Evolutionary conservation across 2,329 filamentous ascomycete genomes (phyloP), one percentile per base, ranked within the genome.

Genomic region (Penicillium sp.): DNA sequence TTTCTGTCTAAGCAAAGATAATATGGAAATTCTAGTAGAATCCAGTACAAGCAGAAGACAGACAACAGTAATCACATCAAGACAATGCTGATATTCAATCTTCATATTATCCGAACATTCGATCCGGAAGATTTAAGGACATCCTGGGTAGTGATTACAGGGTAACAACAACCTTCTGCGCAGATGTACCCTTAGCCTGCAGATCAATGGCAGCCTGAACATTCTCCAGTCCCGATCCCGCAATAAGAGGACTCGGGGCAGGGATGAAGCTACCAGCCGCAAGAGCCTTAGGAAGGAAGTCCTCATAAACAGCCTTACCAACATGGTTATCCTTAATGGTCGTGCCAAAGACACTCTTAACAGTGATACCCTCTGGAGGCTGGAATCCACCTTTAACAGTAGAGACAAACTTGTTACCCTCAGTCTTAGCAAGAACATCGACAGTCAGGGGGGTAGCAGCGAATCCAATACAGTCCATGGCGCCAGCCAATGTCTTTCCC

Each of bases 211-310:
- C 50, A 25, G 14, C 50, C 42, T 53, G 50, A 13, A 45, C 42
- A 31, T 29, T 46, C 50, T 53, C 50, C 1, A 53, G 23, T 25
- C 50, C 50, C n/a, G 43, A 27, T 13, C 39, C 50, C 19, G 35
- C 63, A 7, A 79, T 67, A 31, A 72, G 43, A 6, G 75, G 66
- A 54, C 71, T 67, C 7, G 77, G 77, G 13, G 67, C 56, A 35
- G 67, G 57, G 43, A 66, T 61, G 44, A 74, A 69, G 10, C 50
- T 61, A 1, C 73, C 72, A 3, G 51, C 56, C 42, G 59, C 60
- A 11, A 75, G 59, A 6, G 73, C 73, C n/a, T 53, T 39, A 1
- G 72, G 70, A 13, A 76, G 49, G 49, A 68, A 75, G 26, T 72
- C 68, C 23, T 65, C 58, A 53, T 67, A 76, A 6, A 75, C 58